Evolutionary conservation across 202 grass and related monocot species (phyloP).

Genomic region (Setaria viridis): DNA sequence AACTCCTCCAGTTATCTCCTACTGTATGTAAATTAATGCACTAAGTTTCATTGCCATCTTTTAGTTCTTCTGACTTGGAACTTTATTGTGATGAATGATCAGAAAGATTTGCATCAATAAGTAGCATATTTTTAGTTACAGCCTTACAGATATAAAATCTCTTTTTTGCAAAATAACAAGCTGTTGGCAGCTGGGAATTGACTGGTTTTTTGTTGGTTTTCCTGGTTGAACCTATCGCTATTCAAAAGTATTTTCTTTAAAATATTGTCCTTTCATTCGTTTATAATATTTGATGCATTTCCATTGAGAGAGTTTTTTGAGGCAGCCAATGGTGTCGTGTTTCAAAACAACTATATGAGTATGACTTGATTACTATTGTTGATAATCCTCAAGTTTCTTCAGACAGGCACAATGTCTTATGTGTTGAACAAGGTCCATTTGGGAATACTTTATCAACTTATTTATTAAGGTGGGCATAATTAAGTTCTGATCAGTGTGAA

Average conservation of each 20-base stretch:
- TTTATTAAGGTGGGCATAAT: neutral
- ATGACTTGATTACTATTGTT: conserved; percentile 18
- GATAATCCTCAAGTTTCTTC: neutral
- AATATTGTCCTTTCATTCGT: neutral
- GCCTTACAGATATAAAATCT: neutral
- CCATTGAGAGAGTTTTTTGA: neutral
- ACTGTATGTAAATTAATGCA: conserved; percentile 62
- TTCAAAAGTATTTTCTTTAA: neutral
- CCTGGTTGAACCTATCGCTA: neutral
- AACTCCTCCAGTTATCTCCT: conserved; percentile 80
- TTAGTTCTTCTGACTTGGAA: conserved; percentile 22
- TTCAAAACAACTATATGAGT: conserved; percentile 3
- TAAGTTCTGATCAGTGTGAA: neutral
- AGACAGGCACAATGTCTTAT: neutral
- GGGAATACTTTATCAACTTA: neutral
- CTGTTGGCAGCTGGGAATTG: neutral
- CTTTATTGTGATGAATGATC: conserved; percentile 6
- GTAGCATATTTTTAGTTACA: neutral
- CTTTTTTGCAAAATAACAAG: neutral
- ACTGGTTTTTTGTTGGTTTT: neutral
- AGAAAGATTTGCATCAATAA: neutral
- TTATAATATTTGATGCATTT: neutral
- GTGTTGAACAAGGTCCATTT: neutral
- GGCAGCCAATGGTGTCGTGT: neutral
- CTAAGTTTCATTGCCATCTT: conserved; percentile 25